Evolutionary conservation across 2,329 filamentous ascomycete genomes (phyloP).

Genomic region (Raffaelea albimanens): DNA sequence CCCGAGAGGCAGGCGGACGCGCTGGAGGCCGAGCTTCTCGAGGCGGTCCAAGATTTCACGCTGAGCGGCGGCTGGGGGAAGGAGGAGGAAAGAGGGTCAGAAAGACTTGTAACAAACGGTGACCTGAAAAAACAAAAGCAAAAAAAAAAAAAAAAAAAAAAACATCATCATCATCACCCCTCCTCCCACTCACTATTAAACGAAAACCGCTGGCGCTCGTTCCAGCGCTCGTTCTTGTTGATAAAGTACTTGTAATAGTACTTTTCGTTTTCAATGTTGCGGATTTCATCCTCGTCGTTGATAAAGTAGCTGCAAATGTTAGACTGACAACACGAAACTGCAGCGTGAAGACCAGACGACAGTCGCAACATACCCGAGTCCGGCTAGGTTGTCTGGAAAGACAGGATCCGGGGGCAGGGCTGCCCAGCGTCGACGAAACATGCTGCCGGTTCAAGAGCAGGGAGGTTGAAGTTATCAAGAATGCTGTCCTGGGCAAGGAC

Average conservation of each 20-base stretch:
- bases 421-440: conserved; percentile 67
- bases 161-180: conserved; percentile 17
- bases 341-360: neutral
- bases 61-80: conserved; percentile 48
- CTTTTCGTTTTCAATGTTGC: conserved; percentile 56
- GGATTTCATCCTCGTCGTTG: conserved; percentile 65
- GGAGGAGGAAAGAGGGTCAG: neutral
- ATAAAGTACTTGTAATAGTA: conserved; percentile 67
- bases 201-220: conserved; percentile 62
- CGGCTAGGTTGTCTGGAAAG: conserved; percentile 56
- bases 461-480: neutral
- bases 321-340: neutral
- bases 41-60: conserved; percentile 55
- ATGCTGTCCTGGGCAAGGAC: neutral
- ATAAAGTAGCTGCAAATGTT: conserved; percentile 58
- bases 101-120: neutral
- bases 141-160: neutral
- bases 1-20: conserved; percentile 51
- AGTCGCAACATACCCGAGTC: conserved; percentile 61
- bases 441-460: conserved; percentile 21
- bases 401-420: conserved; percentile 61
- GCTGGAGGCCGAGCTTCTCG: conserved; percentile 46
- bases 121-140: too few relatives aligned
- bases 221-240: conserved; percentile 65
- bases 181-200: conserved; percentile 57